Evolutionary conservation across 139 green algal genomes (phyloP), one percentile per base, ranked within the genome.

Genomic region (Trebouxia sp.): DNA sequence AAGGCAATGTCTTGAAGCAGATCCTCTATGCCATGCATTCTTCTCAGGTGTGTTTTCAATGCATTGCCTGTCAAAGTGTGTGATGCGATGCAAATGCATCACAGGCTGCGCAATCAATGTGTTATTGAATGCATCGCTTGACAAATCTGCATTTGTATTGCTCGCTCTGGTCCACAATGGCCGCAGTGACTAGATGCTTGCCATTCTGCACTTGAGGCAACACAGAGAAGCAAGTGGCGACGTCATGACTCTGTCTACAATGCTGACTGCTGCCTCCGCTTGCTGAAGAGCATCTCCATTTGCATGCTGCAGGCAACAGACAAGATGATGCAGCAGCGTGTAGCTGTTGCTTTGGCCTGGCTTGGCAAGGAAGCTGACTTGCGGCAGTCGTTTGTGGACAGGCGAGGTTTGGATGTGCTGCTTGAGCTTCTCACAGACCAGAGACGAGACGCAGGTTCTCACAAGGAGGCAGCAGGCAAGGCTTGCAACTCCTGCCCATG

Each of bases 331-430:
- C 86, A 91, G 66, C 86, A 94, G 82, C 86, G 92, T 17, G 89
- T 92, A 4, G 96, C 94, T 38, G 89, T 92, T 32, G 91, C 92
- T 17, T 89, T 99, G 5, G 92, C 92, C 11, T 88, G 92, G 80
- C 92, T 99, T 41, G 90, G 89, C 58, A 83, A 83, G 4, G 82
- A 89, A 20, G 78, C 88, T 15, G 82, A 97, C 50, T 80, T 97
- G 76, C 88, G 88, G 37, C 62, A 51, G 65, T 92, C 96, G 14
- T 97, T 98, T 81, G 77, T 96, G 0, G 88, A 96, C 47, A 82
- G 89, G 39, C 79, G 85, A 15, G 96, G 92, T 32, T 82, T 98
- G 75, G 89, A 97, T 26, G 85, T 98, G 38, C 87, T 99, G 80
- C 82, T 98, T 65, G 87, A 94, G 74, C 90, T 97, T 84, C 74